Evolutionary conservation across 169 alveolate species (phyloP), one percentile per base, ranked within the genome.

Genomic region (Miamiensis avidus): DNA sequence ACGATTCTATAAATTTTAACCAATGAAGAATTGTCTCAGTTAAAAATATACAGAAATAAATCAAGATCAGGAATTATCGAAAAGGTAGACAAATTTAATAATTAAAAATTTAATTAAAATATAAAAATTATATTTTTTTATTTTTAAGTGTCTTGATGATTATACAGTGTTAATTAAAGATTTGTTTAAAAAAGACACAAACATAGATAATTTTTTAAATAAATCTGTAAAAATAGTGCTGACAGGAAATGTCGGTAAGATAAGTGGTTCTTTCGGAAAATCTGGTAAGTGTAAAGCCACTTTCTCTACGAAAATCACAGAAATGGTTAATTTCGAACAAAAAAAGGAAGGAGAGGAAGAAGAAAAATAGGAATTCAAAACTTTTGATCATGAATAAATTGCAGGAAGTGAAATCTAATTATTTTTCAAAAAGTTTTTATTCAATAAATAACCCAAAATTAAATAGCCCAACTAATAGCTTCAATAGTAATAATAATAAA

Each of bases 181-280:
- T 31, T 74, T 96, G 75, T 93, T 96, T 81, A 91, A 92, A 79
- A 96, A 96, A 91, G 98, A 94, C 87, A 96, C 95, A 34, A 87
- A 91, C 28, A 83, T 90, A 25, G 89, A 81, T 6, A 82, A 82
- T 15, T 94, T 91, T 73, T 74, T 88, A 32, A 89, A 89, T 25
- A 85, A 83, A 78, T 34, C 65, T 29, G 87, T 94, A 26, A 74
- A 34, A n/a, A 82, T 94, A 4, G 69, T 49, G 6, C 82, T 83
- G 20, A 75, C 85, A 16, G 81, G 82, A 20, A 79, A 76, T 28
- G 85, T 89, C 25, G 98, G 97, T 0, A 91, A 88, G 75, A 94
- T 96, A 32, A 84, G 78, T 25, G 93, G 97, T 25, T 81, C 97
- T 29, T 96, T 96, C 89, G 98, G 98, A 29, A 95, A 93, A 84